Percentiles rank a stretch among this genome's conserved stretches.
Evolutionary conservation across 257 asterid species (phyloP).

Genomic region (Solanum lycopersicoides): DNA sequence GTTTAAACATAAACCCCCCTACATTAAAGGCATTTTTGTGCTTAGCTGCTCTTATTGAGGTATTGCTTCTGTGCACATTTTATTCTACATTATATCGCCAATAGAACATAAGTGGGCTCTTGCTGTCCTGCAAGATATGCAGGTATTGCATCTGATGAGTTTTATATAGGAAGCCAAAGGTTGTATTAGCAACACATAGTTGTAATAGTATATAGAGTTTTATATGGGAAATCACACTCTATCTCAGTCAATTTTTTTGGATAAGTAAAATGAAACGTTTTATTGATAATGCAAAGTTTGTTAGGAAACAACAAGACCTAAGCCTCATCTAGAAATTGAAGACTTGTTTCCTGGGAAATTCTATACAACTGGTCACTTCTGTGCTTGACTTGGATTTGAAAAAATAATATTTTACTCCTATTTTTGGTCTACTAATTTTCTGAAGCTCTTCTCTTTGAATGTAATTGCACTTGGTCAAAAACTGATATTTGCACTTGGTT

Average conservation of each 20-base stretch:
- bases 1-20: not conserved
- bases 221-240: not conserved
- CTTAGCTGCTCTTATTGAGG: not conserved
- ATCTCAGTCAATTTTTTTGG: not conserved
- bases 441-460: not conserved
- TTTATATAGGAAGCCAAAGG: not conserved
- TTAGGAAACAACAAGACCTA: not conserved
- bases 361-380: not conserved
- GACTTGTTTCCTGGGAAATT: not conserved
- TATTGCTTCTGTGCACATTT: not conserved
- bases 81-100: not conserved
- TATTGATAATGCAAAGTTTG: not conserved
- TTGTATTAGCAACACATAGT: not conserved
- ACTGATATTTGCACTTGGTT: not conserved
- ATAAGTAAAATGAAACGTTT: not conserved
- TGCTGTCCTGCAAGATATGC: not conserved
- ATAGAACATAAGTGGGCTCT: not conserved
- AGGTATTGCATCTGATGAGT: not conserved
- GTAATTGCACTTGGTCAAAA: not conserved
- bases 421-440: not conserved
- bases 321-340: not conserved
- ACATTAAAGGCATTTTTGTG: not conserved
- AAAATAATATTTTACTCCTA: not conserved
- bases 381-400: not conserved
- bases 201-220: not conserved